Evolutionary conservation across 768 basidiomycete species (phyloP).

Genomic region (Phallus indusiatus): DNA sequence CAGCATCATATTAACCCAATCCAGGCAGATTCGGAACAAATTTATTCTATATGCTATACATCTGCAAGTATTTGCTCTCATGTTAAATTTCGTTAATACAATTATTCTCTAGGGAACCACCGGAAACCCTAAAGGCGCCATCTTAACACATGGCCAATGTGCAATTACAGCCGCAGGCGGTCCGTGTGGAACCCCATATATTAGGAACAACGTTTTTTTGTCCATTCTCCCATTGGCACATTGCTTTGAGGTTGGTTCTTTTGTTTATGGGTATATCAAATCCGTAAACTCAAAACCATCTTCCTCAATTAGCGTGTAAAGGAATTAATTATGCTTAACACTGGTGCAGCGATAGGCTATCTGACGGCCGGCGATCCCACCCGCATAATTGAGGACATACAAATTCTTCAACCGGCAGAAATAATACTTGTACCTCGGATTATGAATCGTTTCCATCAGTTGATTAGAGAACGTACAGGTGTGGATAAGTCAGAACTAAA

Average conservation of each 20-base stretch:
- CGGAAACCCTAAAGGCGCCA: constrained; percentile 71
- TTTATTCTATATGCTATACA: constrained; percentile 91
- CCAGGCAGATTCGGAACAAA: constrained; percentile 45
- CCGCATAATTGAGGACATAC: constrained; percentile 79
- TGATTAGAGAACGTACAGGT: constrained; percentile 32
- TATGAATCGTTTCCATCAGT: constrained; percentile 75
- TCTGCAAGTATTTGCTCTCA: constrained; percentile 45
- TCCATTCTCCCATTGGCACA: constrained; percentile 85
- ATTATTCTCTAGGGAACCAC: constrained; percentile 56
- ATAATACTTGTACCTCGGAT: constrained; percentile 82
- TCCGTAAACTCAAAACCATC: neutral
- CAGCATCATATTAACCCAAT: constrained; percentile 53
- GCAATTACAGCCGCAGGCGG: constrained; percentile 49
- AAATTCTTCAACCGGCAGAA: constrained; percentile 71
- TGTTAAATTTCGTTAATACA: neutral
- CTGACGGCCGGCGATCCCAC: constrained; percentile 76
- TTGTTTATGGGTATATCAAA: constrained; percentile 1
- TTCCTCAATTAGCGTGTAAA: constrained; percentile 24
- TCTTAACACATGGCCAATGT: constrained; percentile 65
- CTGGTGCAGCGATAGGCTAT: constrained; percentile 71
- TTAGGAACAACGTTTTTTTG: constrained; percentile 34
- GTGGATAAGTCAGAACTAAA: neutral
- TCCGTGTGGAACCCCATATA: constrained; percentile 43
- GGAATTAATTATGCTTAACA: constrained; percentile 46
- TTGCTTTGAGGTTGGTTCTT: constrained; percentile 65